Evolutionary conservation across 2,329 filamentous ascomycete genomes (phyloP).

Genomic region (Colletotrichum sansevieriae): DNA sequence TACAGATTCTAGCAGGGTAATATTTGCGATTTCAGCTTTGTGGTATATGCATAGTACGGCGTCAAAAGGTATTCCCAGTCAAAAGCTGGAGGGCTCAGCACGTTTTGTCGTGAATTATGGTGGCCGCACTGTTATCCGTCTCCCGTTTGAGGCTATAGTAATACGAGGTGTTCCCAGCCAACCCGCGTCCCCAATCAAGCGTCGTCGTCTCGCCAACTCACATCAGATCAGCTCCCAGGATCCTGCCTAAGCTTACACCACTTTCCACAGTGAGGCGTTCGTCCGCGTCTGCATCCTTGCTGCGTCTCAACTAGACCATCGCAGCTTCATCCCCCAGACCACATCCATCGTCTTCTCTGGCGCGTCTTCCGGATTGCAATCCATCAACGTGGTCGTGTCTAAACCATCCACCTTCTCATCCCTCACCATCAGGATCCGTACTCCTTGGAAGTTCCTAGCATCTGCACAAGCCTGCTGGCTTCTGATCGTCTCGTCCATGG

Average conservation of each 20-base stretch:
- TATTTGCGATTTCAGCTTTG: slow-evolving; percentile 38
- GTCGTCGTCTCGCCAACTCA: neutral
- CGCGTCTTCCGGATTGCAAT: slow-evolving; percentile 16
- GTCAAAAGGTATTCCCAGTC: slow-evolving; percentile 41
- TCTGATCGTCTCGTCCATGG: slow-evolving; percentile 48
- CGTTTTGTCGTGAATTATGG: slow-evolving; percentile 33
- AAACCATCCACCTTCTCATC: slow-evolving; percentile 42
- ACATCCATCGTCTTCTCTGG: slow-evolving; percentile 1
- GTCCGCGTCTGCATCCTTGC: neutral
- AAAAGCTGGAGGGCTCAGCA: slow-evolving; percentile 38
- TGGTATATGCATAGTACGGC: slow-evolving; percentile 41
- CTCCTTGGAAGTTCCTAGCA: slow-evolving; percentile 45
- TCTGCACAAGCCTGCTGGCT: slow-evolving; percentile 46
- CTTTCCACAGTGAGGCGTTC: neutral
- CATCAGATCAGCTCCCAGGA: neutral
- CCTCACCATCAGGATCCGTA: slow-evolving; percentile 46
- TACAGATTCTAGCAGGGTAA: slow-evolving; percentile 51
- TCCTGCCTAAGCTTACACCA: neutral
- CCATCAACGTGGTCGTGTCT: slow-evolving; percentile 31
- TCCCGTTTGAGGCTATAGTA: slow-evolving; percentile 34
- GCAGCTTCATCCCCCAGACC: slow-evolving; percentile 6
- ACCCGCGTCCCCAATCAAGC: neutral
- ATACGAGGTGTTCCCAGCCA: slow-evolving; percentile 32
- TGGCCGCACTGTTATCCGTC: slow-evolving; percentile 32
- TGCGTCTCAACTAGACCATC: slow-evolving; percentile 10